Evolutionary conservation across 2,329 filamentous ascomycete genomes (phyloP).

Genomic region (Ophiocordyceps camponoti-floridani): DNA sequence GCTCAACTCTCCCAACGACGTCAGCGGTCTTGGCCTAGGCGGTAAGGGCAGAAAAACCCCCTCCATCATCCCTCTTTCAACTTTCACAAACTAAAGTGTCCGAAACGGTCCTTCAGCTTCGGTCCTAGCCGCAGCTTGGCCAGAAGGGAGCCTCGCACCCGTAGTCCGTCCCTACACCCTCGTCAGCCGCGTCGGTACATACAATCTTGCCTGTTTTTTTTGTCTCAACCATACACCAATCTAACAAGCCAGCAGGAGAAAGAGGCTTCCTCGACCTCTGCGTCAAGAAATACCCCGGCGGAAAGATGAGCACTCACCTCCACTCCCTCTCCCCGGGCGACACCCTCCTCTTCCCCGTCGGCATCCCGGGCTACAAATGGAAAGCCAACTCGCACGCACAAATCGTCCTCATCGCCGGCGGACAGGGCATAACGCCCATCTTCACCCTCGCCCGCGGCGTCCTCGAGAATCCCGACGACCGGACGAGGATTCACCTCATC

Average conservation of each 20-base stretch:
- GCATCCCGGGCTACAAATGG: background rate
- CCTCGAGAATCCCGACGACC: background rate
- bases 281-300: background rate
- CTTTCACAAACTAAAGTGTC: too few species aligned
- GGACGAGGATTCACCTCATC: background rate
- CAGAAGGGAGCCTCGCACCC: background rate
- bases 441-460: background rate
- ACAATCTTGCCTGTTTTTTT: too few species aligned
- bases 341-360: background rate
- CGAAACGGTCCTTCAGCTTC: background rate
- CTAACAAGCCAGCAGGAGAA: background rate
- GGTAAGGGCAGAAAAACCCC: background rate
- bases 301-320: background rate
- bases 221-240: too few species aligned
- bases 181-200: background rate
- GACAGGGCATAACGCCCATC: background rate
- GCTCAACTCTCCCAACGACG: background rate
- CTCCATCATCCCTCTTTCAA: too few species aligned
- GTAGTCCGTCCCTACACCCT: background rate
- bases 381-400: background rate
- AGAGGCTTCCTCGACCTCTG: background rate
- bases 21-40: background rate
- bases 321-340: background rate
- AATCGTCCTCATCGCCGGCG: background rate
- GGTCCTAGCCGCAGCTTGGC: background rate